phyloP scores from a whole-genome alignment of 2,329 filamentous ascomycete genomes.

The Fusarium praegraminearum region DNA sequence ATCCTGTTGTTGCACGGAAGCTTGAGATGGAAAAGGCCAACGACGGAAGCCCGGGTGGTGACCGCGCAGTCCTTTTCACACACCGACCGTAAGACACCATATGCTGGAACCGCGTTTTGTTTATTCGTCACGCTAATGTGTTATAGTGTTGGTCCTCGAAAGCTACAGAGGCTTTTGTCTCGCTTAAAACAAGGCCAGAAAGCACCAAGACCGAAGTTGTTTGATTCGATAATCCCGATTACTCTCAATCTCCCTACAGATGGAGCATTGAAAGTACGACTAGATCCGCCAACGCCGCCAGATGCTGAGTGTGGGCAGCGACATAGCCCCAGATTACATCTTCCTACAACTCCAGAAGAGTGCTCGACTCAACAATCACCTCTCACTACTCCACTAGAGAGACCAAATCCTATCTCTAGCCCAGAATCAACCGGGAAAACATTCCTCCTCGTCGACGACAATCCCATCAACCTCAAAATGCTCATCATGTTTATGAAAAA shows the following conservation, averaged over 20 bases:
- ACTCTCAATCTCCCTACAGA: neutral
- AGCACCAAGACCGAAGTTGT: too few species aligned
- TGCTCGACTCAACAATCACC: neutral
- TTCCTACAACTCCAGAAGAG: neutral
- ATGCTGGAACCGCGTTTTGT: fast-evolving
- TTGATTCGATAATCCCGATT: too few species aligned
- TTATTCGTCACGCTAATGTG: fast-evolving
- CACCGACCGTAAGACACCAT: neutral
- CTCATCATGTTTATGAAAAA: constrained; percentile 13
- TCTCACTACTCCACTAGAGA: neutral
- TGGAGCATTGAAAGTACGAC: neutral
- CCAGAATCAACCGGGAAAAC: neutral
- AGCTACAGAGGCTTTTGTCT: neutral
- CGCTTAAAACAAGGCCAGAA: neutral
- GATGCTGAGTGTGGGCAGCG: neutral
- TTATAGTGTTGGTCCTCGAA: neutral
- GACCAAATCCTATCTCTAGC: fast-evolving
- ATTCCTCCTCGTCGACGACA: constrained; percentile 8
- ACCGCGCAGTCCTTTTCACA: neutral
- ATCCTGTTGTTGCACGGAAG: neutral
- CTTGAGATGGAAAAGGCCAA: neutral
- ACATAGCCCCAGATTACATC: neutral
- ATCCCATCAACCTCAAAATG: constrained; percentile 10
- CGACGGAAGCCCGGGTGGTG: fast-evolving
- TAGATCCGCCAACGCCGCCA: neutral